phyloP scores from a whole-genome alignment of 2,329 filamentous ascomycete genomes.

The Chaetothyriales sp. region DNA sequence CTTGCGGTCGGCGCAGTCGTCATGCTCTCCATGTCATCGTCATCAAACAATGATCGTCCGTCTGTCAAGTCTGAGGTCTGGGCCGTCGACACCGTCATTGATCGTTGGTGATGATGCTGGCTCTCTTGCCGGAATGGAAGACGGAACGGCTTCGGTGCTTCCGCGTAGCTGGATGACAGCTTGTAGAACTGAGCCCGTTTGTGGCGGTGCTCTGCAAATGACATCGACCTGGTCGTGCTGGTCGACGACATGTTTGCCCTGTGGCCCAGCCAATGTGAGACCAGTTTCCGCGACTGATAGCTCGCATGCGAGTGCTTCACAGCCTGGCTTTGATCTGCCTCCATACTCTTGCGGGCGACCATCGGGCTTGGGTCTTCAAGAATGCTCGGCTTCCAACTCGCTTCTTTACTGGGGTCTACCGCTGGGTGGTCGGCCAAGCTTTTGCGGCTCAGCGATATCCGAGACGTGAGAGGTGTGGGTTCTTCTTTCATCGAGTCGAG shows the following conservation, averaged over 20 bases:
- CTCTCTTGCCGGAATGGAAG: constrained; percentile 1
- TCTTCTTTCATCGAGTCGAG: constrained; percentile 17
- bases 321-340: neutral
- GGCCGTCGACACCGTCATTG: constrained; percentile 15
- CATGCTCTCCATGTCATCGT: constrained; percentile 10
- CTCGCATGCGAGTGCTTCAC: constrained; percentile 7
- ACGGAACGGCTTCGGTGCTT: constrained; percentile 8
- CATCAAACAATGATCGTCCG: constrained; percentile 6
- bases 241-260: constrained; percentile 12
- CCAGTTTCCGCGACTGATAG: constrained; percentile 12
- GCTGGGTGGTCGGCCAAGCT: constrained; percentile 10
- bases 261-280: constrained; percentile 15
- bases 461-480: constrained; percentile 12
- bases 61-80: constrained; percentile 14
- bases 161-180: constrained; percentile 5
- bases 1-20: constrained; percentile 9
- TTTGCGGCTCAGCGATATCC: constrained; percentile 12
- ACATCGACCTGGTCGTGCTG: constrained; percentile 10
- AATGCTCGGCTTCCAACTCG: neutral
- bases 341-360: neutral
- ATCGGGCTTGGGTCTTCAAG: neutral
- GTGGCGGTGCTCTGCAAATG: constrained; percentile 15
- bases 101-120: constrained; percentile 11
- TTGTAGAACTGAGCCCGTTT: constrained; percentile 16
- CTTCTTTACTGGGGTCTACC: neutral